phyloP scores from a whole-genome alignment of 1,139 yeast genomes.

The Lodderomyces margitis region DNA sequence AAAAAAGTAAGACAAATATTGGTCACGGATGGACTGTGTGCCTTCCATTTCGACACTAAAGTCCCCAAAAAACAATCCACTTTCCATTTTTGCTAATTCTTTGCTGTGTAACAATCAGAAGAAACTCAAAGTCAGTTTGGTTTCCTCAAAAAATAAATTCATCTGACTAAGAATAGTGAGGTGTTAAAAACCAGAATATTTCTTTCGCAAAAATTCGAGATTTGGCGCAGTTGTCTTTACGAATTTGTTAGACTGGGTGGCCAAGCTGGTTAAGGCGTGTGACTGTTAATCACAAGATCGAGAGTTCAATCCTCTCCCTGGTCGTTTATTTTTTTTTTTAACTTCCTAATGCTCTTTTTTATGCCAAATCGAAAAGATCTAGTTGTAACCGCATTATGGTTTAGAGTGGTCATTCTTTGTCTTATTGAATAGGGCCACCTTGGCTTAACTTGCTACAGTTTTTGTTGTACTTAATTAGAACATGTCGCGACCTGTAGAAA shows the following conservation, averaged over 20 bases:
- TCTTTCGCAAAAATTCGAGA: not conserved
- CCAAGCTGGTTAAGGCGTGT: conserved; percentile 13
- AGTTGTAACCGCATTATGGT: not conserved
- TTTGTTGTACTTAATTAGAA: not conserved
- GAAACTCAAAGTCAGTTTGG: no score
- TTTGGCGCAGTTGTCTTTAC: conserved; percentile 3
- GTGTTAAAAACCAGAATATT: not conserved
- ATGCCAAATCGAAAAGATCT: not conserved
- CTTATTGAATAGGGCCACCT: not conserved
- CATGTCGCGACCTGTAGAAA: no score
- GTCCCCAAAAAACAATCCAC: no score
- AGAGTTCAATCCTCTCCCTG: conserved; percentile 12
- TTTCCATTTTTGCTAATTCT: no score
- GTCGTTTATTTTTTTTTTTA: conserved; percentile 7
- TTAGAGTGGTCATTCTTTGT: not conserved
- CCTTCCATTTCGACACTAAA: no score
- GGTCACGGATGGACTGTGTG: no score
- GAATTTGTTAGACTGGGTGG: conserved; percentile 9
- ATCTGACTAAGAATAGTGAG: not conserved
- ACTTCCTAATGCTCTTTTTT: not conserved
- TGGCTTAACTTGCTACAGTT: not conserved
- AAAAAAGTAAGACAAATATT: no score
- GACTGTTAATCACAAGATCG: conserved; percentile 13
- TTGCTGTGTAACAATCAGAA: no score
- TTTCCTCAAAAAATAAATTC: no score